Evolutionary conservation across 1,139 yeast species (phyloP), one percentile per base, ranked within the genome.

Genomic region (Pichia sp.): DNA sequence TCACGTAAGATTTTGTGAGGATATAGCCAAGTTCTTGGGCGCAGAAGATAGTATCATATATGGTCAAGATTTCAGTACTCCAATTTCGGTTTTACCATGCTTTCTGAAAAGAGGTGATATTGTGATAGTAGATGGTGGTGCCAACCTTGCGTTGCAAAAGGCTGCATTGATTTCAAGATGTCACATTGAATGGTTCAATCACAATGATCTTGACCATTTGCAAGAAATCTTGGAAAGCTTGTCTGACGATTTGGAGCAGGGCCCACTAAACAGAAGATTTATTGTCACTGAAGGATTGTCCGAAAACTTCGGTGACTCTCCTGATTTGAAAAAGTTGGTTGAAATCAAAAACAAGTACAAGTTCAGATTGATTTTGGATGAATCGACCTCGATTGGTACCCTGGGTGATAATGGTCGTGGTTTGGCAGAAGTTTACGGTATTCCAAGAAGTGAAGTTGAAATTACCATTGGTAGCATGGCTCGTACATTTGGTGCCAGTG

Each of bases 71-170:
- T 85, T 88, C 63, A 84, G 88, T 59, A 88, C 97, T 45, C 84
- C 95, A 8, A 83, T 95, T 15, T 87, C 96, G n/a, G 96, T 93
- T n/a, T 77, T 93, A 57, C 97, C 99, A 16, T 92, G 97, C 46
- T 93, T 93, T 70, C 79, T 93, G 64, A 95, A 93, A 70, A 85
- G 99, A 72, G 98, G 99, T 60, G 99, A 93, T 70, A 79, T 89
- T 58, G 84, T 92, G 62, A 85, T 93, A 53, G 97, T 89, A 41
- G 99, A 93, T 70, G 80, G 87, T 57, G 87, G 88, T 31, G 85
- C 86, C 51, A 84, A 81, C 61, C 70, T 92, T 59, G 81, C 95
- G 7, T 75, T 90, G 56, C 98, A 92, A 73, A 93, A 90, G 70
- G 98, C 97, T 5, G 78, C 90, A 61, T 80, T 85, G 63, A 81